Base-by-base conservation (phyloP, 208 protist genomes). In the Wallacemonas rigidus region DNA sequence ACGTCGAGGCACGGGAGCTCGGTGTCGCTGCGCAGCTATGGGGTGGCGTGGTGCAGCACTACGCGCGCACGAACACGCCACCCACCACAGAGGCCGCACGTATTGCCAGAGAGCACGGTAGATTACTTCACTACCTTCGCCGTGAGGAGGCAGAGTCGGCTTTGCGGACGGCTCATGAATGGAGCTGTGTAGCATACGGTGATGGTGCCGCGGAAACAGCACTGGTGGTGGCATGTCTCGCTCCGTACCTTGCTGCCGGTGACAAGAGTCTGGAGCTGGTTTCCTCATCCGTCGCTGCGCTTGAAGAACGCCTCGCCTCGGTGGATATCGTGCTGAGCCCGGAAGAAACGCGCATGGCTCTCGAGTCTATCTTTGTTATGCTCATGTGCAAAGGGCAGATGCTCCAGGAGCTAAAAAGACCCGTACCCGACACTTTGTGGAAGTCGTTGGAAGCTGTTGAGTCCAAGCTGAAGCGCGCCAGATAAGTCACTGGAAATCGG, bases 291-390 rank as follows among this genome's bases (percentile, higher is more conserved):
- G 81, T 84, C 0, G 71, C 69, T 9, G 74, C 83, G 14, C 72
- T 96, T 17, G 75, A 93, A 62, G 78, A 65, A 26, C 73, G 76
- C 8, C 73, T 93, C 0, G 41, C 41, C 41, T 89, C 85, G 15
- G 77, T 88, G 0, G 92, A 94, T 41, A 14, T 86, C 1, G 92
- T 94, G 12, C 80, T 89, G 2, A 80, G 83, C 15, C 74, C 64
- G 56, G 89, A 92, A 71, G 92, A 97, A 80, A 61, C 69, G 69
- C 78, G 78, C 8, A 97, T 97, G 92, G 47, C 92, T 54, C 76
- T 74, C 57, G 82, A 97, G 67, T 93, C 89, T 6, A 70, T 89
- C 3, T 92, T 91, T 72, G 88, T 94, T 39, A 55, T 97, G 26
- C 72, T 90, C 55, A 73, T 93, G 81, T 84, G 86, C 68, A 69